Evolutionary conservation across 2,329 filamentous ascomycete species (phyloP).

Genomic region (Talaromyces pinophilus): DNA sequence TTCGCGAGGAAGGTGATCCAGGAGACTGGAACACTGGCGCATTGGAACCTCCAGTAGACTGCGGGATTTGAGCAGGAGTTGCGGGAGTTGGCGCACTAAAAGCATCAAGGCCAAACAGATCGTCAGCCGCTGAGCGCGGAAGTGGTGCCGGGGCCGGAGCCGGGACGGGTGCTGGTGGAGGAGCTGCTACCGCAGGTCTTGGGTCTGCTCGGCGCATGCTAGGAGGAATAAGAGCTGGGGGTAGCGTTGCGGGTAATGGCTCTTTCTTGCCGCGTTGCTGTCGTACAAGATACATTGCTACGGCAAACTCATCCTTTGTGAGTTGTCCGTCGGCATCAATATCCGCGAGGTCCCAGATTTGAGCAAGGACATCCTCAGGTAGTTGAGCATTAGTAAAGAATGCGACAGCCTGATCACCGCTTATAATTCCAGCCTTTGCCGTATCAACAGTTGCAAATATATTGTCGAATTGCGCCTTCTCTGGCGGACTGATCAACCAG

Average conservation of each 20-base stretch:
- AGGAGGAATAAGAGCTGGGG: conserved; percentile 79
- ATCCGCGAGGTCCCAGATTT: conserved; percentile 97
- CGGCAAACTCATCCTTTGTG: conserved; percentile 87
- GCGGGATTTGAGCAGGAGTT: conserved; percentile 59
- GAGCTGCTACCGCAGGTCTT: conserved; percentile 44
- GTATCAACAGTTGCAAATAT: conserved; percentile 85
- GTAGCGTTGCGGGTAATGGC: conserved; percentile 73
- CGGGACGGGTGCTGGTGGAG: conserved; percentile 35
- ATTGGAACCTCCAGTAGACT: conserved; percentile 73
- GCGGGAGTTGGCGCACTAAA: conserved; percentile 57
- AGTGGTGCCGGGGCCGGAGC: conserved; percentile 37
- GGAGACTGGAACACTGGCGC: conserved; percentile 55
- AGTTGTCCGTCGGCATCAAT: conserved; percentile 87
- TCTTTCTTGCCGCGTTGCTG: conserved; percentile 77
- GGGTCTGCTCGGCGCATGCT: conserved; percentile 66
- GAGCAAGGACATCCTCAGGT: conserved; percentile 82
- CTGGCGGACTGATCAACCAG: conserved; percentile 79
- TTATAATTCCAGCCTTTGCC: conserved; percentile 76
- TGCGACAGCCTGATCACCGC: conserved; percentile 87
- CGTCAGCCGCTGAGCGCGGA: conserved; percentile 83
- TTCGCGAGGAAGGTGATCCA: conserved; percentile 47
- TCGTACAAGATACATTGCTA: conserved; percentile 95
- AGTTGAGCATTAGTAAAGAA: conserved; percentile 94
- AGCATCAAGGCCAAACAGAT: conserved; percentile 88
- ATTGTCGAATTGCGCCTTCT: conserved; percentile 84